Evolutionary conservation across 2,329 filamentous ascomycete genomes (phyloP), one percentile per base, ranked within the genome.

Genomic region (Xylariales sp.): DNA sequence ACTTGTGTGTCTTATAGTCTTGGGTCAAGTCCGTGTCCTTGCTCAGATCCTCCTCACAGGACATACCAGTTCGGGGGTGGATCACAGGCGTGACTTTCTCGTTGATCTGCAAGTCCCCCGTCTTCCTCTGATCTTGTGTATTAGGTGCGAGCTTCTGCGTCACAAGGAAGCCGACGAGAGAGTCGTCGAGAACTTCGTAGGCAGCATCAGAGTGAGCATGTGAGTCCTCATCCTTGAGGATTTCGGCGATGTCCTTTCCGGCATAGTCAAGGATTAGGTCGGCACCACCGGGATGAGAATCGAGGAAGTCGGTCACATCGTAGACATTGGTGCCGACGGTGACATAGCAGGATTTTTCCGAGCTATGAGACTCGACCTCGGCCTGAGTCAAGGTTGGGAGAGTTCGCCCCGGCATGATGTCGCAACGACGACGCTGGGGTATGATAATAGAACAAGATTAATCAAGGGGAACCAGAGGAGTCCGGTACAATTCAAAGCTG

Each of bases 181-280:
- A 91, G 48, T 98, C 96, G 53, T 97, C 93, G 32, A 99, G 85
- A 14, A 98, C 92, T 75, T 98, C 95, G 81, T 97, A 99, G n/a
- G 96, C 96, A 1, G 94, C 87, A 69, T 98, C 94, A 55, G 92
- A 93, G 80, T 99, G 96, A 50, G 85, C 82, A 78, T 99, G 96
- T 41, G 94, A 97, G 50, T 87, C 82, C 69, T 90, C 86, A 77
- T 99, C 94, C 77, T 91, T 89, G 81, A 99, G 84, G 67, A 97
- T 97, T 3, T 89, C 86, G 71, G 88, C 86, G 65, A 97, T 86
- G 80, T 99, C 96, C 80, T 93, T 93, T 72, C 95, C 95, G 39
- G 87, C 96, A 79, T 96, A 97, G 61, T 97, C 92, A 70, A 97
- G 84, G 69, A 99, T 91, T 74, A 98, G 84, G 70, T 97, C 93